Base-by-base conservation (phyloP, 345 rosid species). In the Corchorus olitorius region DNA sequence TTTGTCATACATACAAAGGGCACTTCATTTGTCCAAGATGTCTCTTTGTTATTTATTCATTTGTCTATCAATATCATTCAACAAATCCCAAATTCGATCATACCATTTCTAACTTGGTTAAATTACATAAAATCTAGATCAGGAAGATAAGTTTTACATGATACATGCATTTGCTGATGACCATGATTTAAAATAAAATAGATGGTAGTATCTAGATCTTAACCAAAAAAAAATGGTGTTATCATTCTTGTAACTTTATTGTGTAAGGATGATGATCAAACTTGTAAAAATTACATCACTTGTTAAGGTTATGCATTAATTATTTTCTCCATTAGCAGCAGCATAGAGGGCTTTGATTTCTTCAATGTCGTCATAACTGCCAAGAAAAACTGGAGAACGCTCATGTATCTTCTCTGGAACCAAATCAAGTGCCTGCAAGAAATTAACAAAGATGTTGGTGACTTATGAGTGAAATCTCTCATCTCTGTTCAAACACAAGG, bases 321-420 rank as follows among this genome's bases (percentile, higher is more conserved):
- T 79, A 33, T 84, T 56, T 72, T 53, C 85, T 72, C 81, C 85
- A 22, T 7, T 41, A 48, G 27, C 12, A 13, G 85, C 88, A 62
- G 89, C 88, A 49, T 86, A 91, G 63, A 91, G 87, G 17, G 87
- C 89, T 86, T 91, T 91, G 81, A 91, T 87, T 73, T 89, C 92
- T 78, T 91, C 93, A 14, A 91, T 86, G 35, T 91, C 95, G 3
- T 91, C 92, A 33, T 80, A 87, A 86, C 95, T 91, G 79, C 95
- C 95, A 0, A 91, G 88, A 81, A 91, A 91, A 75, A 91, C 78
- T 0, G 95, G 95, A 66, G 92, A 89, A 2, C 93, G 81, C 60
- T 89, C 90, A 16, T 91, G 95, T 74, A 91, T 88, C 70, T 85
- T 88, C 82, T 53, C 50, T 2, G 95, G 95, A 54, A 79, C 77